These are phyloP conservation scores for Catunica adiposa DNA, from an alignment of 2,329 filamentous ascomycete species.

Conservation along the genomic window DNA sequence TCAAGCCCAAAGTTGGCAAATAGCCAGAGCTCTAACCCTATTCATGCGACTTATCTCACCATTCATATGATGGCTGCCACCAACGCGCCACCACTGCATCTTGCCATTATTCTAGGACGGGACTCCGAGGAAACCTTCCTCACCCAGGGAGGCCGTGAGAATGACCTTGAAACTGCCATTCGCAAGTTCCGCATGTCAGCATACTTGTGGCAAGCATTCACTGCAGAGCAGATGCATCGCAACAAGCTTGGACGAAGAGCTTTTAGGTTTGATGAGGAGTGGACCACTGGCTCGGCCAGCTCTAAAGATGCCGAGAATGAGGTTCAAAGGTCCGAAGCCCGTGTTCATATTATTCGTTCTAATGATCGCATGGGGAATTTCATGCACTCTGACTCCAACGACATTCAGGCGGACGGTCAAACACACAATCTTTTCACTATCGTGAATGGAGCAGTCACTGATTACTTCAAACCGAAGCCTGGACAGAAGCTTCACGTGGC, in stretches of 20 bases:
- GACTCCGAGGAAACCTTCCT: slow-evolving; percentile 82
- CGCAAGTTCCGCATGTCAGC: slow-evolving; percentile 89
- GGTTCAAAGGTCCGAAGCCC: slow-evolving; percentile 77
- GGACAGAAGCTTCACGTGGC: slow-evolving; percentile 83
- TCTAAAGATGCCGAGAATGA: slow-evolving; percentile 53
- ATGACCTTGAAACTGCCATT: slow-evolving; percentile 62
- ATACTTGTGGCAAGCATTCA: slow-evolving; percentile 95
- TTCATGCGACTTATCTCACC: slow-evolving; percentile 65
- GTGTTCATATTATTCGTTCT: slow-evolving; percentile 67
- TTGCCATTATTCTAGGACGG: slow-evolving; percentile 73
- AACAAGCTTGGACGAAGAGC: slow-evolving; percentile 71
- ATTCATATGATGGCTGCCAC: slow-evolving; percentile 74
- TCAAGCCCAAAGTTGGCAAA: slow-evolving; percentile 63
- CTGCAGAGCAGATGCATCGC: slow-evolving; percentile 87
- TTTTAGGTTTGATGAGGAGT: slow-evolving; percentile 89
- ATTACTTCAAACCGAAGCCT: slow-evolving; percentile 55
- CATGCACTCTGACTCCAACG: slow-evolving; percentile 1
- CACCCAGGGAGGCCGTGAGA: slow-evolving; percentile 57
- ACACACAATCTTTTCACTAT: slow-evolving; percentile 63
- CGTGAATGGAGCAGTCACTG: slow-evolving; percentile 59
- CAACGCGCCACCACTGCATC: slow-evolving; percentile 66
- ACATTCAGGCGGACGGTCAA: slow-evolving; percentile 27
- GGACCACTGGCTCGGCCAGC: slow-evolving; percentile 70
- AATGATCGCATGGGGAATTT: slow-evolving; percentile 51
- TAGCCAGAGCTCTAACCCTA: slow-evolving; percentile 45